Base-by-base conservation (phyloP, 176 grass and related monocot genomes). In the Pontederia crassipes region DNA sequence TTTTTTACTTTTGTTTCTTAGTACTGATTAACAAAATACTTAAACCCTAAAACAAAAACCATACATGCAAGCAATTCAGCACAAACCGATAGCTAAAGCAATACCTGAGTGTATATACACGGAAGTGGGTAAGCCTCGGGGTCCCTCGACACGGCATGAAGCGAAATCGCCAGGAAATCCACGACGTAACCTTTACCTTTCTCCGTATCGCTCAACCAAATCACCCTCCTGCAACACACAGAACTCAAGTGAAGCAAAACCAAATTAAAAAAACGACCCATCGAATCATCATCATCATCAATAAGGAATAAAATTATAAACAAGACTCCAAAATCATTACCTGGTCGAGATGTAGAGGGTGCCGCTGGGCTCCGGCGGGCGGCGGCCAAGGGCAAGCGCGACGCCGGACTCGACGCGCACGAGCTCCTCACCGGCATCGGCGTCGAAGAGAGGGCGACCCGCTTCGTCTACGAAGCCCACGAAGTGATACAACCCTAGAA, bases 41-140 rank as follows among this genome's bases (percentile, higher is more conserved):
- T 40, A 40, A 40, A 40, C 32, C 32, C 32, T 40, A 40, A 40
- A 40, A 7, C 32, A 3, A 40, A 40, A 40, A 40, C 32, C 32
- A 0, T 40, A 40, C 32, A 1, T 40, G 32, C 32, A 40, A 40
- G 32, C 32, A 40, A 40, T 40, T 40, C 32, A 40, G 32, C 32
- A 40, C 32, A 40, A 40, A 40, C 6, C 4, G 32, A 40, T 40
- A 40, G 32, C 0, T 28, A 13, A 55, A 40, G 32, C 11, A 68
- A 67, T 80, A 98, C 93, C 93, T 98, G 87, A n/a, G 87, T 74
- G 65, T 92, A 98, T 45, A 98, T 71, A 74, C 93, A 98, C 8
- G 93, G 84, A 9, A 74, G 62, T 9, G 84, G 81, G 28, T 98
- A 98, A 0, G 87, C 82, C 70, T 92, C 93, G 13, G 69, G 87